Base-by-base conservation (phyloP, 331 rosid genomes). In the Quercus lobata region DNA sequence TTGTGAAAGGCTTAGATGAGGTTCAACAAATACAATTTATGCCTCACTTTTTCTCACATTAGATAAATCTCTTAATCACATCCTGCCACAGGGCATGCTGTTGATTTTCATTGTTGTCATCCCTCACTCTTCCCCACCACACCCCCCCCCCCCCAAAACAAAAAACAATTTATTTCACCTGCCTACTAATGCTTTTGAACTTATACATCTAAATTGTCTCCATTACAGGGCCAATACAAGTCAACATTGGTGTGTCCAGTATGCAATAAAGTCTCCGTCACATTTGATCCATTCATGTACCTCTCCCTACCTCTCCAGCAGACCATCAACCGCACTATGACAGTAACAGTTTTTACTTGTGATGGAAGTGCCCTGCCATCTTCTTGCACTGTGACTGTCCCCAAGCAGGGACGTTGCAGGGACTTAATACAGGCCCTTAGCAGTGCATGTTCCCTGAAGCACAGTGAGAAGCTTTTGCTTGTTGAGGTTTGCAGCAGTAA, bases 201-300 rank as follows among this genome's bases (percentile, higher is more conserved):
- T 68, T 18, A 35, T 10, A 14, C 55, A 16, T 70, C 30, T 57
- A 68, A 27, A 60, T 16, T 53, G 63, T 83, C 73, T 76, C 77
- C 74, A 73, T 82, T 82, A 76, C 82, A 95, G 99, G 99, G 99
- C 75, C 99, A 95, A 83, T 95, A 90, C 88, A 95, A 95, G 91
- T 95, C 99, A 46, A 95, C 99, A 73, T 88, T 95, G 88, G 98
- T 95, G 83, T 95, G 99, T 82, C 99, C 99, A 49, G 90, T 86
- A 83, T 95, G 99, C 94, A 87, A 93, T 88, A 95, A 95, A 88
- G 97, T 95, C 75, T 95, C 99, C 46, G 97, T 95, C 78, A 95
- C 99, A 34, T 95, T 95, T 83, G 99, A 95, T 86, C 99, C 99
- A 73, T 95, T 95, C 82, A 95, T 95, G 98, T 95, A 95, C 89